phyloP scores from a whole-genome alignment of 2,329 filamentous ascomycete genomes.

The Penicillium nordicum region DNA sequence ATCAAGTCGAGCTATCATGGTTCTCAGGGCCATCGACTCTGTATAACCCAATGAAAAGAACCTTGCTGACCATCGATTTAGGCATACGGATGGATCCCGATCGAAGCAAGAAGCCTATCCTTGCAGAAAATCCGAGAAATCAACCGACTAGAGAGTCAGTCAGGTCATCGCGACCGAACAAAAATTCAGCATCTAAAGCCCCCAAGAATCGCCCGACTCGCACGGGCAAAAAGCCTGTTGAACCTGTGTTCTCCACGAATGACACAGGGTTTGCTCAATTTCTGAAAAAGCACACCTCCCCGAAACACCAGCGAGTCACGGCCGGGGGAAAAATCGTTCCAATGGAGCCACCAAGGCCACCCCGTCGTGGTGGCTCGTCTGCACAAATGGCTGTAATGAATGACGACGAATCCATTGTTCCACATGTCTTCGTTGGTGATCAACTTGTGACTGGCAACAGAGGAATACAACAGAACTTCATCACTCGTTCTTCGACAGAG shows the following conservation, averaged over 20 bases:
- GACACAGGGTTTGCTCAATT: constrained; percentile 47
- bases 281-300: constrained; percentile 47
- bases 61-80: constrained; percentile 9
- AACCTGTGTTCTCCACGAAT: constrained; percentile 19
- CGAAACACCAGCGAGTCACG: constrained; percentile 49
- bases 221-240: background rate
- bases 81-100: constrained; percentile 7
- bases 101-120: background rate
- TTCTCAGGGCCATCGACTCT: background rate
- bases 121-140: constrained; percentile 5
- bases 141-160: constrained; percentile 23
- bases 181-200: background rate
- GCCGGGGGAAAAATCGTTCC: constrained; percentile 49
- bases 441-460: background rate
- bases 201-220: background rate
- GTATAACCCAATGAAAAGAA: background rate
- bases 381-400: background rate
- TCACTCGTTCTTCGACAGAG: background rate
- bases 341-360: constrained; percentile 36
- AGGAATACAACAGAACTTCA: background rate
- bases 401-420: background rate
- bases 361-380: background rate
- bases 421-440: background rate
- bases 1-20: background rate
- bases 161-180: constrained; percentile 16